Conservation (phyloP, 805 yeast genomes). For the Starmera quercuum region DNA sequence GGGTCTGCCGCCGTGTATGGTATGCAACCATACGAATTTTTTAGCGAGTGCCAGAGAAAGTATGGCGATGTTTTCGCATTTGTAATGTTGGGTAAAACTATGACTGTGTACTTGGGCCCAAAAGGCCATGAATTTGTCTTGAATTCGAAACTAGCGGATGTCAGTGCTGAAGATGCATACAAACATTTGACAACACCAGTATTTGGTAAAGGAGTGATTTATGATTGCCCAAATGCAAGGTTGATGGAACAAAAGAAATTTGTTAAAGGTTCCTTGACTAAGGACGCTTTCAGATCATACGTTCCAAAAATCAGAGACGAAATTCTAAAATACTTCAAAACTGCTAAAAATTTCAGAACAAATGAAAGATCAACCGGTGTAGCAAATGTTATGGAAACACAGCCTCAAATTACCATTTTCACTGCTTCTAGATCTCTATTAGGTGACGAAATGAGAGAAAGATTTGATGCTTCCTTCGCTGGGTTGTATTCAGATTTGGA, state of each 20-base stretch:
- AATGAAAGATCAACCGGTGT: slow-evolving; percentile 36
- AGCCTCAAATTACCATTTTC: slow-evolving; percentile 93
- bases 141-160: slow-evolving; percentile 83
- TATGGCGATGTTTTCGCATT: slow-evolving; percentile 94
- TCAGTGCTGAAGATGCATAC: slow-evolving; percentile 95
- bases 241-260: slow-evolving; percentile 98
- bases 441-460: slow-evolving; percentile 86
- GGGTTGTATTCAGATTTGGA: slow-evolving; percentile 83
- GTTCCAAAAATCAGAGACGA: slow-evolving; percentile 88
- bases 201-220: slow-evolving; percentile 94
- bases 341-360: slow-evolving; percentile 40
- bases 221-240: slow-evolving; percentile 90
- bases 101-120: slow-evolving; percentile 96
- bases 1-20: slow-evolving; percentile 90
- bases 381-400: slow-evolving; percentile 68
- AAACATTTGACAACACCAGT: slow-evolving; percentile 98
- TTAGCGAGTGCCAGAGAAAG: slow-evolving; percentile 66
- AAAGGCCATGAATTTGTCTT: slow-evolving; percentile 95
- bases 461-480: slow-evolving; percentile 79
- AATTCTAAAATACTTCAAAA: slow-evolving; percentile 54
- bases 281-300: slow-evolving; percentile 73
- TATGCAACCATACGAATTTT: slow-evolving; percentile 88
- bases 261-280: slow-evolving; percentile 82
- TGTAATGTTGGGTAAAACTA: slow-evolving; percentile 77
- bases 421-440: slow-evolving; percentile 89